phyloP scores from a whole-genome alignment of 1,284 basidiomycete genomes.

The Ustilago trichophora region DNA sequence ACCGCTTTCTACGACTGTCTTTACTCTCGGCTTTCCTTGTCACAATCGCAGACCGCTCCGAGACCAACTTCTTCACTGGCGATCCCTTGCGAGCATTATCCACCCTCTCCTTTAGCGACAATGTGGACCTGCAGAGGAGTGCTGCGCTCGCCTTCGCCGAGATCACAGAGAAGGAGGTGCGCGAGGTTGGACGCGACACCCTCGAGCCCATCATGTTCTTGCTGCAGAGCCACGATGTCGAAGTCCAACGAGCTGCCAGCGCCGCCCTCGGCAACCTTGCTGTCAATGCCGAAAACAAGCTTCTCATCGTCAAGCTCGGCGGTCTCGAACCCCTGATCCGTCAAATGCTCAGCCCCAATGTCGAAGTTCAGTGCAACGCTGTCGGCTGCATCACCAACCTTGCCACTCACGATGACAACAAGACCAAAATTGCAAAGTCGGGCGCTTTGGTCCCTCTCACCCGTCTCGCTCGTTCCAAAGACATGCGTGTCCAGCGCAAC shows the following conservation, averaged over 20 bases:
- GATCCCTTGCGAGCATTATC: constrained; percentile 91
- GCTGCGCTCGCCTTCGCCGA: constrained; percentile 98
- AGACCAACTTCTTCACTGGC: constrained; percentile 67
- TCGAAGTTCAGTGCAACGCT: constrained; percentile 99
- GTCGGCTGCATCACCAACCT: constrained; percentile 99
- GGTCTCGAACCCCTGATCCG: constrained; percentile 97
- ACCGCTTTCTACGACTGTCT: neutral
- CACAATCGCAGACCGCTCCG: constrained; percentile 56
- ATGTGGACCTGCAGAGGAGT: constrained; percentile 97
- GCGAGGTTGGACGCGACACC: constrained; percentile 94
- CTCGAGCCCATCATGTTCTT: constrained; percentile 98
- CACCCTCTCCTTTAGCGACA: constrained; percentile 97
- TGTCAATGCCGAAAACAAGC: constrained; percentile 99
- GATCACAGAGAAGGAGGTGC: constrained; percentile 99
- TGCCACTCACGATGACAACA: constrained; percentile 99
- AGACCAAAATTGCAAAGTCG: constrained; percentile 99
- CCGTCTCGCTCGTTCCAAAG: constrained; percentile 93
- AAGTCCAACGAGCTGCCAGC: constrained; percentile 97
- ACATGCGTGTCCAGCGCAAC: constrained; percentile 99
- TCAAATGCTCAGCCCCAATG: constrained; percentile 98
- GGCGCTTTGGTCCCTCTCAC: constrained; percentile 96
- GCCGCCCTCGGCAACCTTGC: constrained; percentile 98
- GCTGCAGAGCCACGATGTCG: constrained; percentile 95
- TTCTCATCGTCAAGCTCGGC: constrained; percentile 96
- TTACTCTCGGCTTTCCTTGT: neutral